These are phyloP conservation scores for Pyrenophora graminea DNA, from an alignment of 2,329 filamentous ascomycete species.

Conservation along the genomic window DNA sequence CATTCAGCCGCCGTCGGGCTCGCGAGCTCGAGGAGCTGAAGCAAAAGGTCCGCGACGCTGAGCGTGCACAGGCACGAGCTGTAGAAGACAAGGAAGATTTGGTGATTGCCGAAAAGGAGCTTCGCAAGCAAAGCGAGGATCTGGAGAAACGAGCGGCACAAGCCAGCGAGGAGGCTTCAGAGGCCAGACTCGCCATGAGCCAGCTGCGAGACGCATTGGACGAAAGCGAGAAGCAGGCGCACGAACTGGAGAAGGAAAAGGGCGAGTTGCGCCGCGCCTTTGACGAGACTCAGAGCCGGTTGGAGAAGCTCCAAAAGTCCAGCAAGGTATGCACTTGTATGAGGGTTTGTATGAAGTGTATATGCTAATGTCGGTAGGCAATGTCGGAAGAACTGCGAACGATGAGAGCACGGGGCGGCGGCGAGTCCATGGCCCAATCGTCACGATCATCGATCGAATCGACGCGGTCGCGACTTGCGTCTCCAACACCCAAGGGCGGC, in stretches of 20 bases:
- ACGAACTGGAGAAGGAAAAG: constrained; percentile 82
- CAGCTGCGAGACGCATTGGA: constrained; percentile 81
- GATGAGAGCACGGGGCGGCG: constrained; percentile 47
- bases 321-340: constrained; percentile 52
- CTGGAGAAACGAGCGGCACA: constrained; percentile 72
- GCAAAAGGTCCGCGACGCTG: constrained; percentile 76
- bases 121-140: constrained; percentile 73
- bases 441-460: constrained; percentile 65
- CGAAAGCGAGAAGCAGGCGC: constrained; percentile 80
- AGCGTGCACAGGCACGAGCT: constrained; percentile 73
- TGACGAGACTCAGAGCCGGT: constrained; percentile 75
- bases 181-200: constrained; percentile 75
- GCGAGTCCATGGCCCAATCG: constrained; percentile 56
- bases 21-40: constrained; percentile 88
- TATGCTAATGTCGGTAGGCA: constrained; percentile 41
- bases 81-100: constrained; percentile 78
- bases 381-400: constrained; percentile 63
- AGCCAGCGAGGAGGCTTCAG: constrained; percentile 72
- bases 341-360: neutral
- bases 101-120: constrained; percentile 72
- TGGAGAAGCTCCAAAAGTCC: constrained; percentile 78
- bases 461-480: constrained; percentile 51
- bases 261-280: constrained; percentile 73
- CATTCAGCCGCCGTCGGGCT: constrained; percentile 72
- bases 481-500: constrained; percentile 51